Percentiles rank a stretch among this genome's conserved stretches.
phyloP scores from a whole-genome alignment of 352 stramenopile species.

The Pythium phragmitis region DNA sequence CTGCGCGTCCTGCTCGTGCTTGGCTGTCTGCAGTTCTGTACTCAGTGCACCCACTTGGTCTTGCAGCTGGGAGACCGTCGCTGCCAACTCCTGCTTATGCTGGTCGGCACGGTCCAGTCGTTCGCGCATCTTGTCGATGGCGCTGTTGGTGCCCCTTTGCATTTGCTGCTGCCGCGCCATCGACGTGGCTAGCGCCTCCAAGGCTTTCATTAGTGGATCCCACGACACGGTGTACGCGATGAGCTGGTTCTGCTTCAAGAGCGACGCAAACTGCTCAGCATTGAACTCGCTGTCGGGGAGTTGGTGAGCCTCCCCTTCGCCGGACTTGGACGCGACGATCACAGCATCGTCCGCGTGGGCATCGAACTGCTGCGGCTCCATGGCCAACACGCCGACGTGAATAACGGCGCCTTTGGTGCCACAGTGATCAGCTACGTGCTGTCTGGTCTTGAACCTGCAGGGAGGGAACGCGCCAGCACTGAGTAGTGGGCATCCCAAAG shows the following conservation, averaged over 20 bases:
- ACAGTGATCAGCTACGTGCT: no score
- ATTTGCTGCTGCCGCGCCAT: conserved; percentile 53
- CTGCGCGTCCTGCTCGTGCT: conserved; percentile 31
- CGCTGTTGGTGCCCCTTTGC: conserved; percentile 43
- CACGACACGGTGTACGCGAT: conserved; percentile 74
- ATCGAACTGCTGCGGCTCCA: conserved; percentile 29
- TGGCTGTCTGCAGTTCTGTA: conserved; percentile 38
- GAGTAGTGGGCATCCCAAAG: conserved; percentile 43
- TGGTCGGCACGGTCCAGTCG: conserved; percentile 42
- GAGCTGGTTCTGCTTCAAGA: conserved; percentile 60
- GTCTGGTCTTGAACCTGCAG: no score
- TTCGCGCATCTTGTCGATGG: conserved; percentile 54
- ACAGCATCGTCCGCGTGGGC: conserved; percentile 5
- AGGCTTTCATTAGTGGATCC: conserved; percentile 65
- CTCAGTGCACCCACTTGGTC: conserved; percentile 50
- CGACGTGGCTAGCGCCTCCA: conserved; percentile 53
- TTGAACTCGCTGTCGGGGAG: conserved; percentile 23
- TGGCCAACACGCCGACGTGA: conserved; percentile 42
- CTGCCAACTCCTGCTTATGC: conserved; percentile 55
- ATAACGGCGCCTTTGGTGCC: no score
- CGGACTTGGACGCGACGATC: conserved; percentile 3
- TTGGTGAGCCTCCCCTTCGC: conserved; percentile 10
- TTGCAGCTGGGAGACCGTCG: conserved; percentile 46
- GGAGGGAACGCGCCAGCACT: no score
- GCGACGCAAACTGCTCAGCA: conserved; percentile 45